phyloP scores from a whole-genome alignment of 2,329 filamentous ascomycete species.

The Dactylellina sp. region DNA sequence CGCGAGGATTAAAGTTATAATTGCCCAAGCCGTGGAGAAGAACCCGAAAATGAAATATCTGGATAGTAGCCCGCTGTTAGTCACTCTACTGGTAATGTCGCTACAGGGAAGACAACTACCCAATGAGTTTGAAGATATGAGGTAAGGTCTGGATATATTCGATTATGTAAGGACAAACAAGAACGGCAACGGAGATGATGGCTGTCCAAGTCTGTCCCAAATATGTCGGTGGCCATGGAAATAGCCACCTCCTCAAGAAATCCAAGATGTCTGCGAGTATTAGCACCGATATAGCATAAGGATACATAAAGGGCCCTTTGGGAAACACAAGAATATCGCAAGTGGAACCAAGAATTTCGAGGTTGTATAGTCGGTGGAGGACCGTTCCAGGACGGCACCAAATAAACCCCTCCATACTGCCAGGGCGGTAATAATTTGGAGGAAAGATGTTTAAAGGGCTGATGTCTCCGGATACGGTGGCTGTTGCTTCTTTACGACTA shows the following conservation, averaged over 20 bases:
- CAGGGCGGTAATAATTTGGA: no score
- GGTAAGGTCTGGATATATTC: not conserved
- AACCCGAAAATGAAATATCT: slow-evolving; percentile 16
- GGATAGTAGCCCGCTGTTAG: slow-evolving; percentile 5
- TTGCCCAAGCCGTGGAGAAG: not conserved
- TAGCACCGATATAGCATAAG: slow-evolving; percentile 1
- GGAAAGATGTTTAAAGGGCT: no score
- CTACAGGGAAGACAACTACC: not conserved
- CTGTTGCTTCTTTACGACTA: no score
- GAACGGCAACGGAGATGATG: not conserved
- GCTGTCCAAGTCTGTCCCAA: not conserved
- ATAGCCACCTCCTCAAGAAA: not conserved
- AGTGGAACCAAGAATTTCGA: not conserved
- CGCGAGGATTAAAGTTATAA: slow-evolving; percentile 3
- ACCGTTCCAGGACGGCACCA: not conserved
- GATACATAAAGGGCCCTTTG: slow-evolving; percentile 13
- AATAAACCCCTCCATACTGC: not conserved
- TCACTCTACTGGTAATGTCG: no score
- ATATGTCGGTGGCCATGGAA: not conserved
- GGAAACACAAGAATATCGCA: slow-evolving; percentile 23
- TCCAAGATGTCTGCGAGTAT: slow-evolving; percentile 6
- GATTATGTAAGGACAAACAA: not conserved
- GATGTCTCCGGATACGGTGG: no score
- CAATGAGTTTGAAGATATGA: not conserved
- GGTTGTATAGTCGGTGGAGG: slow-evolving; percentile 9